Evolutionary conservation across 305 asterid genomes (phyloP), one percentile per base, ranked within the genome.

Genomic region (Fraxinus angustifolia): DNA sequence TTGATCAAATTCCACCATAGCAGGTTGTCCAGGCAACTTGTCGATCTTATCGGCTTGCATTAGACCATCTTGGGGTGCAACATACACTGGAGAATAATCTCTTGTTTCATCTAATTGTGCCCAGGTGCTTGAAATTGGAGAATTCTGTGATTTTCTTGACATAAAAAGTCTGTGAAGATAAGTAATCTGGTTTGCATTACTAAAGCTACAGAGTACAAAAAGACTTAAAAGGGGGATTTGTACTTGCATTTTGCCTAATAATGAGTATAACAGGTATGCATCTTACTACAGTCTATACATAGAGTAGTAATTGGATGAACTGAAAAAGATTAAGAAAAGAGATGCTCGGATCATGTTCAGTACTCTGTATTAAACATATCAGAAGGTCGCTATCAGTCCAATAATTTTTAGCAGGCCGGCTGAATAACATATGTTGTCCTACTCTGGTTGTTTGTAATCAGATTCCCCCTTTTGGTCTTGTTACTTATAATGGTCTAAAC

Each of bases 11-110:
- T 84, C 82, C n/a, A 87, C 88, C 14, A 56, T 45, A n/a, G 82
- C 79, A 10, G 93, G 94, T 42, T 90, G 92, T 31, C 94, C 92
- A 0, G 93, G 90, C 80, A 90, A 80, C 26, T 71, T 38, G 1
- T 21, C 45, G 75, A 92, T 88, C 83, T 73, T 86, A 80, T 92
- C 87, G 0, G 81, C 85, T 60, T 85, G 83, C 83, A 84, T 91
- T 17, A 85, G 36, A 26, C 92, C 92, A n/a, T 84, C 84, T 12
- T 91, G 92, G 34, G 82, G 74, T 17, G 77, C 79, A 0, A 84
- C 14, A 17, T 42, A 84, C 3, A 70, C 85, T 21, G 84, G 83
- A 71, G 82, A 73, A 48, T 84, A 31, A 7, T 79, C 82, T 6
- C 6, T 26, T 68, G 78, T 68, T 65, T 16, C 31, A 16, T 81